Conservation (phyloP, 2,329 filamentous ascomycete species). For the Capronia americana region DNA sequence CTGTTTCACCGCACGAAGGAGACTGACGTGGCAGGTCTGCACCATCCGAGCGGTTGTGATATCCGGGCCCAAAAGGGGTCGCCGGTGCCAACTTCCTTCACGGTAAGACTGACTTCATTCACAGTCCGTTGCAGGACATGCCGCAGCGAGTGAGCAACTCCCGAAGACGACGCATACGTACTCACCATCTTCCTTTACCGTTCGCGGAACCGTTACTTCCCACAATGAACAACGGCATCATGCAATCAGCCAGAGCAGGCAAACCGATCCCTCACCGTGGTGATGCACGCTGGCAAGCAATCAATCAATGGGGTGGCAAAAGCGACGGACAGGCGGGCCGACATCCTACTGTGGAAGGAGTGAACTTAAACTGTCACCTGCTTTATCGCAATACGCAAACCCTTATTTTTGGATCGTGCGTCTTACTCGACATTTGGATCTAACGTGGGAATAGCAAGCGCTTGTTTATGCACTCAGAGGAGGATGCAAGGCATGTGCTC, state of each 20-base stretch:
- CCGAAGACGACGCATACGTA: too few relatives aligned
- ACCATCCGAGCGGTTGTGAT: neutral
- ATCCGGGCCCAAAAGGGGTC: neutral
- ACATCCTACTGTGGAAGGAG: neutral
- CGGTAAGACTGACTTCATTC: neutral
- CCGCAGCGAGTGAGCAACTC: too few relatives aligned
- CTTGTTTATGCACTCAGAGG: neutral
- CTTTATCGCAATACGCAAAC: neutral
- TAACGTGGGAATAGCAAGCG: neutral
- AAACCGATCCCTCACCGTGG: neutral
- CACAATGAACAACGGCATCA: neutral
- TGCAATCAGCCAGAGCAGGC: neutral
- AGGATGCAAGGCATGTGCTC: neutral
- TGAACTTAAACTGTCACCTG: neutral
- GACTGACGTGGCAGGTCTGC: neutral
- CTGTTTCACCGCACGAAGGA: neutral
- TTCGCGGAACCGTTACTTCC: neutral
- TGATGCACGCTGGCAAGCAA: neutral
- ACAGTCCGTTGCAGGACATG: neutral
- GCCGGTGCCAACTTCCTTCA: neutral
- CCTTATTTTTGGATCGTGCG: neutral
- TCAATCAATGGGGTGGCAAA: neutral
- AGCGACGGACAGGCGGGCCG: neutral
- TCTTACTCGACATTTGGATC: neutral
- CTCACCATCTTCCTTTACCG: neutral